Conservation (phyloP, 2,329 filamentous ascomycete species). For the Aspergillus pseudoviridinutans region DNA sequence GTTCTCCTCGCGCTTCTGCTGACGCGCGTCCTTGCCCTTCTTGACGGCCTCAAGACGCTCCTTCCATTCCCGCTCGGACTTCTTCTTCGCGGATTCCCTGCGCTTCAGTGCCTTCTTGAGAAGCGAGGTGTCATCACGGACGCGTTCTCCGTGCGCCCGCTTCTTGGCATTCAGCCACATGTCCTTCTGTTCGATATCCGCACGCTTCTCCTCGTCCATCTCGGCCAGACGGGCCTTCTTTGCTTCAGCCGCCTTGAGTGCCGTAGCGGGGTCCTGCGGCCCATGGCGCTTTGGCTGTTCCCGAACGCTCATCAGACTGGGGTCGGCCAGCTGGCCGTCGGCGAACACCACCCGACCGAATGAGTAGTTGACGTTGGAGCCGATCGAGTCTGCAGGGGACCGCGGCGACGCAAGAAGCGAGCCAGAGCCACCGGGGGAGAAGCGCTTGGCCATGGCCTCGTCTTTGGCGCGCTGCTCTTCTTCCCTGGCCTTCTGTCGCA, state of each 20-base stretch:
- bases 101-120: slow-evolving; percentile 94
- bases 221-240: slow-evolving; percentile 75
- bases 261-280: slow-evolving; percentile 77
- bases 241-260: slow-evolving; percentile 79
- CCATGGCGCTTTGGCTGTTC: slow-evolving; percentile 74
- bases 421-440: slow-evolving; percentile 55
- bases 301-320: slow-evolving; percentile 59
- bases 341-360: slow-evolving; percentile 90
- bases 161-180: slow-evolving; percentile 88
- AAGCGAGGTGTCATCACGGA: slow-evolving; percentile 78
- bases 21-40: slow-evolving; percentile 71
- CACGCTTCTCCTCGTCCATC: slow-evolving; percentile 75
- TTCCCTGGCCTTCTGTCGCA: slow-evolving; percentile 70
- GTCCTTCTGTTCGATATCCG: slow-evolving; percentile 89
- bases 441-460: slow-evolving; percentile 53
- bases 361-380: slow-evolving; percentile 65
- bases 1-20: slow-evolving; percentile 79
- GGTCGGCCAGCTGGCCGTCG: slow-evolving; percentile 76
- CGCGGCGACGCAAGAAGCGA: slow-evolving; percentile 54
- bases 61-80: slow-evolving; percentile 85
- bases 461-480: slow-evolving; percentile 67
- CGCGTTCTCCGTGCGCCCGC: slow-evolving; percentile 81
- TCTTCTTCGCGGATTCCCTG: slow-evolving; percentile 83
- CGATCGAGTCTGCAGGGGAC: slow-evolving; percentile 44
- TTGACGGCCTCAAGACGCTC: slow-evolving; percentile 69